Percentiles rank a stretch among this genome's conserved stretches.
Evolutionary conservation across 805 yeast species (phyloP).

Genomic region (Yarrowia sp.): DNA sequence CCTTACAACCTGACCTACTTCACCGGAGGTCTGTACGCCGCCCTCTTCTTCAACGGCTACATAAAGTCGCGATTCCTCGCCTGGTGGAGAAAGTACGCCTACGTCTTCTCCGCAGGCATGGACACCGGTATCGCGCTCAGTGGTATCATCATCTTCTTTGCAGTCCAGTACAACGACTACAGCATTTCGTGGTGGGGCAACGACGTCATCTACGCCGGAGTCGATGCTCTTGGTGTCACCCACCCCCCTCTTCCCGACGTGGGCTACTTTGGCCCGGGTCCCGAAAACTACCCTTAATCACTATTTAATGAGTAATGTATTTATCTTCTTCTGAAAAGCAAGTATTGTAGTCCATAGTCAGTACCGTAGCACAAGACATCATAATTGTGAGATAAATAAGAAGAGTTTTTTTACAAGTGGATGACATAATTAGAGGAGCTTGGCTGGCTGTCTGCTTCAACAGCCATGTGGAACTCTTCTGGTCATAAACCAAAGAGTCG

Average conservation of each 20-base stretch:
- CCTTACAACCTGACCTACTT: slow-evolving; percentile 51
- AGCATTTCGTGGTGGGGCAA: slow-evolving; percentile 61
- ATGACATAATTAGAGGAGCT: too few relatives aligned
- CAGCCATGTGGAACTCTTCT: too few relatives aligned
- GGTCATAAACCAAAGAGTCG: too few relatives aligned
- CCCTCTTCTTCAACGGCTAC: slow-evolving; percentile 56
- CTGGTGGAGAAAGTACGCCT: slow-evolving; percentile 65
- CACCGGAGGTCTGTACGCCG: slow-evolving; percentile 54
- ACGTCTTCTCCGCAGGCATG: slow-evolving; percentile 57
- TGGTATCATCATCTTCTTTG: slow-evolving; percentile 56
- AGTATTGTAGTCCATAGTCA: too few relatives aligned
- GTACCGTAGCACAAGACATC: too few relatives aligned
- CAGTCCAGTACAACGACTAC: slow-evolving; percentile 51
- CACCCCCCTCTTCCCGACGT: slow-evolving; percentile 41
- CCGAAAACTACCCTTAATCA: slow-evolving; percentile 43
- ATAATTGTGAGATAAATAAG: too few relatives aligned
- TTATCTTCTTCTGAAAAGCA: not conserved
- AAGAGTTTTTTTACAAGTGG: too few relatives aligned
- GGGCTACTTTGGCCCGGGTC: slow-evolving; percentile 49
- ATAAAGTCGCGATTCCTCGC: slow-evolving; percentile 53
- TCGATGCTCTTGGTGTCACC: slow-evolving; percentile 12
- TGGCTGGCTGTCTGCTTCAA: too few relatives aligned
- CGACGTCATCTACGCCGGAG: slow-evolving; percentile 39
- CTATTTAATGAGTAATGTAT: slow-evolving; percentile 28
- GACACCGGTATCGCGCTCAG: slow-evolving; percentile 60